phyloP scores from a whole-genome alignment of 73 alveolate genomes.

The Diophrys appendiculata region DNA sequence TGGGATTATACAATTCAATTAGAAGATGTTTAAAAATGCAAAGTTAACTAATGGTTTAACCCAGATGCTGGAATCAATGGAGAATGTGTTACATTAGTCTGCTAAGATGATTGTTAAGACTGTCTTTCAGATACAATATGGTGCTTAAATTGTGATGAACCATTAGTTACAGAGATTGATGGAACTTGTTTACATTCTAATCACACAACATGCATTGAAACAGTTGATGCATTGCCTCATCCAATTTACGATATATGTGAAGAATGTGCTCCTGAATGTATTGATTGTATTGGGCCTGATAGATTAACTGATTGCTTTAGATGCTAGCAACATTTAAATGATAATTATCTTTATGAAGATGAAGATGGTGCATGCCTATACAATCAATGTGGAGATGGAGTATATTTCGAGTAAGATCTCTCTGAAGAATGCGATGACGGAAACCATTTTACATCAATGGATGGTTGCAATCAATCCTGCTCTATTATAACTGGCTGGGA shows the following conservation, averaged over 20 bases:
- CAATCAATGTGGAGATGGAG: neutral
- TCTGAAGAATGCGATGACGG: neutral
- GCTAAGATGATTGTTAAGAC: neutral
- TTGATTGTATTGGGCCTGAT: neutral
- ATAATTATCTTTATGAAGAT: neutral
- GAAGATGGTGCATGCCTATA: neutral
- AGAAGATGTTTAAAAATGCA: neutral
- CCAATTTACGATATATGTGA: too few species aligned
- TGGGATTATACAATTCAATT: neutral
- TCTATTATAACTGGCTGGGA: neutral
- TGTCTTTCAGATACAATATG: neutral
- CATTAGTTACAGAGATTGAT: neutral
- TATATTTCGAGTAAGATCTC: neutral
- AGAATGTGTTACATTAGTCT: neutral
- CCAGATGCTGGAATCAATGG: neutral
- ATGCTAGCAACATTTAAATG: neutral
- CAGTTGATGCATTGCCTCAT: neutral
- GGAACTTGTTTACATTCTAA: neutral
- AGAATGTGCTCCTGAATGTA: neutral
- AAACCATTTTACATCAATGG: neutral
- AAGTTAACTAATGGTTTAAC: neutral
- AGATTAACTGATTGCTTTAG: neutral
- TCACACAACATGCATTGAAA: neutral
- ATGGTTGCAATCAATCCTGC: neutral
- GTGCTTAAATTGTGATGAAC: too few species aligned